Evolutionary conservation across 2,329 filamentous ascomycete genomes (phyloP).

Genomic region (Paraconiothyrium brasiliense): DNA sequence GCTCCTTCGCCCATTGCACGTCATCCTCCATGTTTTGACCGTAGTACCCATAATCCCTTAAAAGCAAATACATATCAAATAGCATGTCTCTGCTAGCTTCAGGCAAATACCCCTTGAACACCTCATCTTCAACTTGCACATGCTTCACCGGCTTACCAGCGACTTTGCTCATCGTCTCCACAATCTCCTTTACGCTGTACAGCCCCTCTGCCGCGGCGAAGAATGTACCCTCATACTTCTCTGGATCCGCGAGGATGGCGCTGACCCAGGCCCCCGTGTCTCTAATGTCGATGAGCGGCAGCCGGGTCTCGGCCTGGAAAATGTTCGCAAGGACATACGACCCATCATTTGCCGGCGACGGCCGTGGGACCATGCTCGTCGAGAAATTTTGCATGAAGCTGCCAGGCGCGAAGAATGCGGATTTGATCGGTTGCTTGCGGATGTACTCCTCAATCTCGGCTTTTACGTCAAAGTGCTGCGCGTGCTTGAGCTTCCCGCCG

Average conservation of each 20-base stretch:
- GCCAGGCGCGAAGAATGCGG: constrained; percentile 64
- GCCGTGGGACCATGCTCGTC: constrained; percentile 24
- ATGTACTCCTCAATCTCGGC: constrained; percentile 66
- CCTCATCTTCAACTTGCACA: constrained; percentile 37
- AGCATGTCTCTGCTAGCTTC: constrained; percentile 28
- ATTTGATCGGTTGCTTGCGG: constrained; percentile 57
- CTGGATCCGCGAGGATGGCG: constrained; percentile 55
- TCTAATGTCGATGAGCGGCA: constrained; percentile 58
- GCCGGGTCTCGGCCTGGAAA: constrained; percentile 19
- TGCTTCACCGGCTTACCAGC: constrained; percentile 51
- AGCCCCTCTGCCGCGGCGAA: constrained; percentile 57
- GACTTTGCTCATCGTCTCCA: constrained; percentile 50
- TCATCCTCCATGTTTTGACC: constrained; percentile 32
- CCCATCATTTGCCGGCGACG: constrained; percentile 31
- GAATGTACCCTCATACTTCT: constrained; percentile 54
- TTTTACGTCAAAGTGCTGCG: constrained; percentile 66
- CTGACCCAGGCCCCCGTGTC: constrained; percentile 58
- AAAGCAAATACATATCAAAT: constrained; percentile 38
- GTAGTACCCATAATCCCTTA: constrained; percentile 44
- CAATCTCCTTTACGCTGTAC: constrained; percentile 53
- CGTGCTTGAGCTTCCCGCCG: constrained; percentile 45
- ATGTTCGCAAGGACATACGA: constrained; percentile 35
- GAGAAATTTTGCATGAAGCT: constrained; percentile 65
- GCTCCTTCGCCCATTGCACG: constrained; percentile 37
- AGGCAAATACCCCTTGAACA: constrained; percentile 36